A percentile compares a stretch with the other conserved stretches of the same genome.
Conservation (phyloP, 176 grass and related monocot species). For the Metroxylon sagu region DNA sequence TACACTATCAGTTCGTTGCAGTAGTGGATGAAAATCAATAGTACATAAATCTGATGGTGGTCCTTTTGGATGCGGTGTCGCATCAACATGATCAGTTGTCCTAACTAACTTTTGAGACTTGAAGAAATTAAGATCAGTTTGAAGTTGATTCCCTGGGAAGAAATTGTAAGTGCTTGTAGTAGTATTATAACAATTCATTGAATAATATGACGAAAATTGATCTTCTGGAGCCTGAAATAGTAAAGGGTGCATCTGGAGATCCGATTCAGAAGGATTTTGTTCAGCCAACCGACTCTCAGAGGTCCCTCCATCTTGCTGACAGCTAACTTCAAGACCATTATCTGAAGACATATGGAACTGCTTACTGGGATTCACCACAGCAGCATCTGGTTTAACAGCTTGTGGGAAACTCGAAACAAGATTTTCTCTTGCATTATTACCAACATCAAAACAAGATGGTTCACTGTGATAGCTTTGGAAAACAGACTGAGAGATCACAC, state of each 20-base stretch:
- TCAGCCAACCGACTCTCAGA: slow-evolving; percentile 14
- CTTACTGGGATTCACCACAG: slow-evolving; percentile 16
- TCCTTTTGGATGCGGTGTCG: slow-evolving; percentile 1
- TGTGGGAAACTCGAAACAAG: slow-evolving; percentile 14
- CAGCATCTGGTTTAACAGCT: slow-evolving; percentile 26
- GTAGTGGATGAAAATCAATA: slow-evolving; percentile 80
- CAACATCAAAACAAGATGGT: slow-evolving; percentile 28
- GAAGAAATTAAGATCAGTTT: slow-evolving; percentile 21
- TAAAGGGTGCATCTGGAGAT: slow-evolving; percentile 92
- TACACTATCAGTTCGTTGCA: slow-evolving; percentile 53
- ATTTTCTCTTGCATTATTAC: slow-evolving; percentile 32
- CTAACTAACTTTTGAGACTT: slow-evolving; percentile 7
- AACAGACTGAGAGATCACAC: slow-evolving; percentile 54
- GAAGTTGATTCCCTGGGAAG: slow-evolving; percentile 37
- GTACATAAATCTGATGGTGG: slow-evolving; percentile 45
- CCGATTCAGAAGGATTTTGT: slow-evolving; percentile 42
- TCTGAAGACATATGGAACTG: slow-evolving; percentile 45
- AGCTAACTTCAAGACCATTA: slow-evolving; percentile 31
- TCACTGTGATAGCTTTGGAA: slow-evolving; percentile 28
- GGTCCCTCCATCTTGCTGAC: slow-evolving; percentile 23
- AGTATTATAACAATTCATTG: slow-evolving; percentile 28
- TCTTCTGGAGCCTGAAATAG: slow-evolving; percentile 71
- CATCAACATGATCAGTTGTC: not conserved
- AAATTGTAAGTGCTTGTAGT: slow-evolving; percentile 35
- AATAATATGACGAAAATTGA: slow-evolving; percentile 39